These are phyloP conservation scores for Phylloporus scabripes DNA, from an alignment of 768 basidiomycete genomes.

Conservation along the genomic window DNA sequence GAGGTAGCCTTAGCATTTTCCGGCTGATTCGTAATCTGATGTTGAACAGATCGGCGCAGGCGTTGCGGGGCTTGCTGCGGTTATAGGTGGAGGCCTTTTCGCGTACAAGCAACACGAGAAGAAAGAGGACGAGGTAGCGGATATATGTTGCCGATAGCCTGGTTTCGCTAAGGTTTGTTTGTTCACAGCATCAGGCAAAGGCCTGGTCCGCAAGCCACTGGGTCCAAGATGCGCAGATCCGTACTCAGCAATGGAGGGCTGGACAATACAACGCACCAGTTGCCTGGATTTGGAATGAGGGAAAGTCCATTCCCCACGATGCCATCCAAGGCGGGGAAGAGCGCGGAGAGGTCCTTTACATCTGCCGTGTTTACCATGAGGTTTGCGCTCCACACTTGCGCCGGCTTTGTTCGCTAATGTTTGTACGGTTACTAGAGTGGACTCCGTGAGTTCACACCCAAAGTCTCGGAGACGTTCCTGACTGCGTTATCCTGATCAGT, in stretches of 20 bases:
- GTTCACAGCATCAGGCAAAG: constrained; percentile 42
- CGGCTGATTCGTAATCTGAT: constrained; percentile 3
- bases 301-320: constrained; percentile 51
- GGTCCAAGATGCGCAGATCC: constrained; percentile 51
- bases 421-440: constrained; percentile 37
- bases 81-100: constrained; percentile 46
- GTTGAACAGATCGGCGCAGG: constrained; percentile 57
- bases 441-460: constrained; percentile 37
- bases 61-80: constrained; percentile 28
- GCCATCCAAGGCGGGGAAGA: constrained; percentile 58
- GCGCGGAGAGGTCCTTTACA: constrained; percentile 46
- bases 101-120: constrained; percentile 55
- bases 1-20: constrained; percentile 29
- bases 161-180: background rate
- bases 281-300: constrained; percentile 59
- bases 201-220: constrained; percentile 50
- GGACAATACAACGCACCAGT: constrained; percentile 43
- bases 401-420: constrained; percentile 1
- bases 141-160: background rate
- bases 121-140: constrained; percentile 49
- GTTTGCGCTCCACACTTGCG: constrained; percentile 30
- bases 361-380: constrained; percentile 55
- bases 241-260: constrained; percentile 44
- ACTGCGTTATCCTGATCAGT: constrained; percentile 34
- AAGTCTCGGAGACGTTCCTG: background rate